Evolutionary conservation across 805 yeast genomes (phyloP).

Genomic region (Metschnikowia vanudenii): DNA sequence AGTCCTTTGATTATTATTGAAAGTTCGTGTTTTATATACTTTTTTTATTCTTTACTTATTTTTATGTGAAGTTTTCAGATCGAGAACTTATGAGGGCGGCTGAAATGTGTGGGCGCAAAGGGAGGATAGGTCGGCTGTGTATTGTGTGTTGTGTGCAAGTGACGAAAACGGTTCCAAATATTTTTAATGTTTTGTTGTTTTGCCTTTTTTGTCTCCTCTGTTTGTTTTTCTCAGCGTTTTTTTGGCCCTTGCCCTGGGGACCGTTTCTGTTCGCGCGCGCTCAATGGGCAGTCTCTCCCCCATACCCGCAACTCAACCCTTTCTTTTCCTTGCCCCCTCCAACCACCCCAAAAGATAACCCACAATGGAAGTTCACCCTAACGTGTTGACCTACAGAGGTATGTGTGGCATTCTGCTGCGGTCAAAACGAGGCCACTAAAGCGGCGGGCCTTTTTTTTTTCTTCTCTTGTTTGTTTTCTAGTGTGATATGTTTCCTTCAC

Average conservation of each 20-base stretch:
- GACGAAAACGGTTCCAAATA: too few relatives aligned
- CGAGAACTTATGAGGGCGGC: background rate
- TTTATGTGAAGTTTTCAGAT: slow-evolving; percentile 1
- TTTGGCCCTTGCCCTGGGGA: slow-evolving; percentile 2
- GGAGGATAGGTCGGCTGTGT: too few relatives aligned
- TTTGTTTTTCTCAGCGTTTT: slow-evolving; percentile 1
- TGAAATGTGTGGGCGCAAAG: background rate
- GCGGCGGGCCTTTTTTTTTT: too few relatives aligned
- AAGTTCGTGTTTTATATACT: background rate
- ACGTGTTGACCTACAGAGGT: slow-evolving; percentile 73
- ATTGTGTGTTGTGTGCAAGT: too few relatives aligned
- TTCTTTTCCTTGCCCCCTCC: slow-evolving; percentile 5
- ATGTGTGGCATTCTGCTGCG: slow-evolving; percentile 36
- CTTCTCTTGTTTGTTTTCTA: too few relatives aligned
- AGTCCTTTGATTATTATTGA: too few relatives aligned
- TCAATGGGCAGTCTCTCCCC: slow-evolving; percentile 2
- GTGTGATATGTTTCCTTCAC: too few relatives aligned
- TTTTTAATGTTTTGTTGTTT: too few relatives aligned
- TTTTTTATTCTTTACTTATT: slow-evolving; percentile 1
- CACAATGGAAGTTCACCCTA: slow-evolving; percentile 71
- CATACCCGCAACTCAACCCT: slow-evolving; percentile 4
- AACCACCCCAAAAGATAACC: background rate
- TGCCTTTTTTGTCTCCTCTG: too few relatives aligned
- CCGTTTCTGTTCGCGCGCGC: slow-evolving; percentile 4
- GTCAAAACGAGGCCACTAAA: background rate